Base-by-base conservation (phyloP, 1,284 basidiomycete genomes). In the Vanrija humicola region DNA sequence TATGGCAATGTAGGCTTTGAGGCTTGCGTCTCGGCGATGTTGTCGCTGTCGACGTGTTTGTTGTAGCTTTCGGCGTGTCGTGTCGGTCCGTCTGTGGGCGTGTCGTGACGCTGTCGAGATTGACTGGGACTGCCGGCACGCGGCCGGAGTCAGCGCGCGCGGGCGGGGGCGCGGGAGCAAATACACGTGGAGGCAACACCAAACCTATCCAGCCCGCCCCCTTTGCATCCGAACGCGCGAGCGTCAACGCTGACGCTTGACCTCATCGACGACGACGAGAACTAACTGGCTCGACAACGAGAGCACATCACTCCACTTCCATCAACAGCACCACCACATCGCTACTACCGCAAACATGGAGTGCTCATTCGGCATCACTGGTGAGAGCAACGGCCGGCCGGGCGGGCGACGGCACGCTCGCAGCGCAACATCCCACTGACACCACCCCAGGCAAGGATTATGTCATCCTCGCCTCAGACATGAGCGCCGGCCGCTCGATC, bases 381-480 rank as follows among this genome's bases (percentile, higher is more conserved):
- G 74, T 72, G 53, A 50, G 70, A 61, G 3, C 21, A 23, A 23
- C 21, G 4, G 15, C 3, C 9, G 5, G 3, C 16, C 5, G 8
- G 10, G 15, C 1, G 9, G n/a, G 21, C 21, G 21, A 23, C 21
- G 21, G 21, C 21, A 2, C 15, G 19, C 9, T 26, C 3, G 18
- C 42, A 15, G 15, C 12, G 14, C 38, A 18, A 18, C 23, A 16
- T 15, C 44, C 4, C 18, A 25, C 57, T 56, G 39, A 39, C 46
- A 16, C 40, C 66, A 86, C 85, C 25, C 89, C 48, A 54, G 92
- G 93, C 52, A 94, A 94, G 72, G 93, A 87, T 70, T 97, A 90
- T 78, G 87, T 90, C 54, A 82, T 97, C 58, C 79, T 97, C 64
- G 93, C 93, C 4, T 87, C 92, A 25, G 95, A 98, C 78, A 93